Conservation (phyloP, 2,329 filamentous ascomycete genomes). For the Aschersonia sp. region DNA sequence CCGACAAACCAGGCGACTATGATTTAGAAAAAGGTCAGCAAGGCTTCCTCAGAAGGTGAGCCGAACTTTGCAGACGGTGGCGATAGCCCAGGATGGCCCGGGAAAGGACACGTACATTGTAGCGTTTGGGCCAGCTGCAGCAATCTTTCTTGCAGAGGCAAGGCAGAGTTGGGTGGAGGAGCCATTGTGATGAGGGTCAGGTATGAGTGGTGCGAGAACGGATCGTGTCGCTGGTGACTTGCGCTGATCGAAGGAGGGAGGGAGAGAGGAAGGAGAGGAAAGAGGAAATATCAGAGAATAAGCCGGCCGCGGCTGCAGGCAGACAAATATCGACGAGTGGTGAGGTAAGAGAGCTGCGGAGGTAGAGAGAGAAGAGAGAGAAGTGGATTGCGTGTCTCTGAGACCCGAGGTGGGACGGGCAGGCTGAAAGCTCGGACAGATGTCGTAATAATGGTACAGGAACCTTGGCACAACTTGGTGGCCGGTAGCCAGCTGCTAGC, state of each 20-base stretch:
- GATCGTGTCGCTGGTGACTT: too few species aligned
- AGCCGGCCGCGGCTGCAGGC: background rate
- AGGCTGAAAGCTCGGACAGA: background rate
- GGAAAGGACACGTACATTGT: slow-evolving; percentile 54
- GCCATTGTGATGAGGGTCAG: slow-evolving; percentile 15
- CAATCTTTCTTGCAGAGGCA: slow-evolving; percentile 62
- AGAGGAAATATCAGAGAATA: background rate
- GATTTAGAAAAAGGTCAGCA: background rate
- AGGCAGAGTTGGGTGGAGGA: slow-evolving; percentile 54
- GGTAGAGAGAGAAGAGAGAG: background rate
- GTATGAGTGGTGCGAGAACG: too few species aligned
- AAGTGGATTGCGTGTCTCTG: background rate
- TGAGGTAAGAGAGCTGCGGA: slow-evolving; percentile 1
- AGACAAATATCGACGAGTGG: background rate
- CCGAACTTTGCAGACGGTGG: too few species aligned
- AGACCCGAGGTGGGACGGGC: background rate
- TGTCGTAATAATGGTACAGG: background rate
- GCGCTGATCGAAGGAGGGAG: too few species aligned
- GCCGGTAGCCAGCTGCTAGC: too few species aligned
- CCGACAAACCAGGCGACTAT: slow-evolving; percentile 67
- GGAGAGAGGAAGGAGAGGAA: background rate
- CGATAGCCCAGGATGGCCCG: background rate
- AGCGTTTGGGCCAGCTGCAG: slow-evolving; percentile 72
- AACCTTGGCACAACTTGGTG: slow-evolving; percentile 1
- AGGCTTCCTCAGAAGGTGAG: background rate